phyloP scores from a whole-genome alignment of 495 filamentous ascomycete genomes.

The Copromyces sp. region DNA sequence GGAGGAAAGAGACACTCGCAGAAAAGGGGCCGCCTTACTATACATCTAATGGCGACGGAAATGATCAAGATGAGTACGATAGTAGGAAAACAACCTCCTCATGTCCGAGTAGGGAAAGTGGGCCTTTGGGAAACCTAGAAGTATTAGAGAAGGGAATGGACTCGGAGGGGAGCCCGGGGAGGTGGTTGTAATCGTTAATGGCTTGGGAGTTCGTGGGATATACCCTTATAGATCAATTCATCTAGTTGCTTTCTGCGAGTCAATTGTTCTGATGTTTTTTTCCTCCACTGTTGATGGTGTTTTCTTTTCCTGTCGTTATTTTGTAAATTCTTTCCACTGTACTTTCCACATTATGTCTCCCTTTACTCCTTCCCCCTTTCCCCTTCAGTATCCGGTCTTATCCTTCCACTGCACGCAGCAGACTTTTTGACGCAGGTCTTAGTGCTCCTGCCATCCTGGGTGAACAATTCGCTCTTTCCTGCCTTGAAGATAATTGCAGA shows the following conservation, averaged over 20 bases:
- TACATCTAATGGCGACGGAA: neutral
- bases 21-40: neutral
- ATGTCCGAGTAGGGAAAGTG: neutral
- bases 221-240: neutral
- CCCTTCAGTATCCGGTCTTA: too few species aligned
- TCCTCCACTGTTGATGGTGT: too few species aligned
- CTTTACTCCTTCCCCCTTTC: too few species aligned
- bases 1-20: neutral
- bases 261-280: too few species aligned
- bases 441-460: neutral
- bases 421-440: neutral
- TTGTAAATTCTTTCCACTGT: too few species aligned
- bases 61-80: neutral
- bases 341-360: too few species aligned
- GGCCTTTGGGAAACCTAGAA: neutral
- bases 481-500: neutral
- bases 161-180: neutral
- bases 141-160: neutral
- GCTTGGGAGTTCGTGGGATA: neutral
- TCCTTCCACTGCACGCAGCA: too few species aligned
- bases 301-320: too few species aligned
- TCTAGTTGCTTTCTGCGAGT: neutral
- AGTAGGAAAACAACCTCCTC: neutral
- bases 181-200: neutral
- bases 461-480: neutral